These are phyloP conservation scores for Simplicillium aogashimaense DNA, from an alignment of 2,329 filamentous ascomycete species.

Conservation along the genomic window DNA sequence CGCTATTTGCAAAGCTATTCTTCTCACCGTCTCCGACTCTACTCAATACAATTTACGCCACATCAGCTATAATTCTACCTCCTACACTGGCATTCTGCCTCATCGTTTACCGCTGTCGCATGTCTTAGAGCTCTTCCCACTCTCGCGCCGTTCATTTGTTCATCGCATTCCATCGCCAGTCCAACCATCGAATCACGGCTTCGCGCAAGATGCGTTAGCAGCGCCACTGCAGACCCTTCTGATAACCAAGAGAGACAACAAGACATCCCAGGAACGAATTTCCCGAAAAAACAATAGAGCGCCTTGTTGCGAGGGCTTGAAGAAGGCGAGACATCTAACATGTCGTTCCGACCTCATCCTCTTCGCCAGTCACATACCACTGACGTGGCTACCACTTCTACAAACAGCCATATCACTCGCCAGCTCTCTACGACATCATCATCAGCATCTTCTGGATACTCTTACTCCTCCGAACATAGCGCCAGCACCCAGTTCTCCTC, in stretches of 20 bases:
- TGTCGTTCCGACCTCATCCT: slow-evolving; percentile 46
- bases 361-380: slow-evolving; percentile 46
- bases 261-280: not conserved
- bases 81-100: not conserved
- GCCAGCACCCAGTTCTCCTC: slow-evolving; percentile 55
- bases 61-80: slow-evolving; percentile 1
- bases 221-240: not conserved
- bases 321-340: slow-evolving; percentile 12
- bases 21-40: slow-evolving; percentile 1
- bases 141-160: slow-evolving; percentile 2
- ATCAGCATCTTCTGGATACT: slow-evolving; percentile 60
- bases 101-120: slow-evolving; percentile 5
- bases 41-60: slow-evolving; percentile 3
- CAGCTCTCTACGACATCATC: slow-evolving; percentile 64
- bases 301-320: slow-evolving; percentile 6
- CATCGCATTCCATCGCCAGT: slow-evolving; percentile 5
- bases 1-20: slow-evolving; percentile 8
- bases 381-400: slow-evolving; percentile 28
- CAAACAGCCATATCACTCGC: slow-evolving; percentile 36
- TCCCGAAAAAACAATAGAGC: not conserved
- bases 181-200: slow-evolving; percentile 2
- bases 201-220: slow-evolving; percentile 6
- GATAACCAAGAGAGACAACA: not conserved
- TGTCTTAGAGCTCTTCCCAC: slow-evolving; percentile 7
- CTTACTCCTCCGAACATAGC: slow-evolving; percentile 49